Conservation (phyloP, 257 asterid species). For the Solanum microdontum region DNA sequence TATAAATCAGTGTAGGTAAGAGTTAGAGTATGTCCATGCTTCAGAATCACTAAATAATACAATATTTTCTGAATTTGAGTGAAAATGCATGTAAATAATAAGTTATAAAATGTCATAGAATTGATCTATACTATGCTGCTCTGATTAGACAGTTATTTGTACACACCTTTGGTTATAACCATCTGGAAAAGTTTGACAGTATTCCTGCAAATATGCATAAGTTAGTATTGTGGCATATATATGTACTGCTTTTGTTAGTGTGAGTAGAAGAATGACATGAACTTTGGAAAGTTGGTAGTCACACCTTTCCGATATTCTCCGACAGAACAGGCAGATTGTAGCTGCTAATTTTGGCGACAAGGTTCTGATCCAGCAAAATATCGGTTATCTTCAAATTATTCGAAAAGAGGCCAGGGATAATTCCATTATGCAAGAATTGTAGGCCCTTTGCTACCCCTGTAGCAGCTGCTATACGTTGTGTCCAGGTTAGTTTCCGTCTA, state of each 20-base stretch:
- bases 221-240: neutral
- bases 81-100: neutral
- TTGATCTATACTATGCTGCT: neutral
- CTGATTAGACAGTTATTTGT: neutral
- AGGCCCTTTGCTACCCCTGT: constrained; percentile 90
- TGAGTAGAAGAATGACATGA: neutral
- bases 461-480: constrained; percentile 70
- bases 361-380: constrained; percentile 61
- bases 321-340: constrained; percentile 58
- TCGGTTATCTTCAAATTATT: constrained; percentile 62
- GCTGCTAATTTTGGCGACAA: constrained; percentile 61
- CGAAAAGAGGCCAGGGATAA: constrained; percentile 57
- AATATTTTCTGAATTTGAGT: neutral
- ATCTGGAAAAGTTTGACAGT: constrained; percentile 10
- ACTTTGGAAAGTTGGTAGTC: neutral
- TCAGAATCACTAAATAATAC: neutral
- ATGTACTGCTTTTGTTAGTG: neutral
- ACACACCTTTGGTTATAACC: constrained; percentile 52
- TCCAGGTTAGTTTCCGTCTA: constrained; percentile 56
- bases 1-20: constrained; percentile 9
- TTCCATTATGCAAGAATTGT: constrained; percentile 82
- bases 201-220: constrained; percentile 28
- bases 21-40: neutral
- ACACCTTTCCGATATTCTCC: constrained; percentile 46
- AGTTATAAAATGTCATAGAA: neutral